These are phyloP conservation scores for Primulina eburnea DNA, from an alignment of 257 asterid genomes.

Conservation along the genomic window DNA sequence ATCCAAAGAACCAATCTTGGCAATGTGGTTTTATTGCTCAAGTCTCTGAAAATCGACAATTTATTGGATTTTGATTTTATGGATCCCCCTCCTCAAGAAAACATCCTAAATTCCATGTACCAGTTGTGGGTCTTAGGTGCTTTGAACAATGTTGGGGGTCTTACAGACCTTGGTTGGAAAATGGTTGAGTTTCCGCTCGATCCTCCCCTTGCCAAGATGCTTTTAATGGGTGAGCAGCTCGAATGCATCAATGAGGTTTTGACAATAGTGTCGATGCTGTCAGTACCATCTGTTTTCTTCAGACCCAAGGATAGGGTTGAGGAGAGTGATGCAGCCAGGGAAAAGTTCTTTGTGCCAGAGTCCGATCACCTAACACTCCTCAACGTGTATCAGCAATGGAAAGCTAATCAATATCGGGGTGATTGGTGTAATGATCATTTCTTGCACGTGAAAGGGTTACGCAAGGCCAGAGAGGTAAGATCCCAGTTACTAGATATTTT, in stretches of 20 bases:
- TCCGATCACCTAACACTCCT: conserved; percentile 88
- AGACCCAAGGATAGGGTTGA: conserved; percentile 93
- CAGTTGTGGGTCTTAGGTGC: conserved; percentile 98
- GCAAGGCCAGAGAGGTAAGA: conserved; percentile 89
- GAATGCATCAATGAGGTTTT: conserved; percentile 79
- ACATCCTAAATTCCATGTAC: conserved; percentile 89
- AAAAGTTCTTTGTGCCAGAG: conserved; percentile 89
- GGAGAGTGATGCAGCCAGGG: conserved; percentile 96
- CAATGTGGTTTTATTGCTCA: conserved; percentile 85
- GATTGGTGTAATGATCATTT: conserved; percentile 97
- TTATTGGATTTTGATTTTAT: conserved; percentile 84
- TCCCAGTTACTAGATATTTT: conserved; percentile 81
- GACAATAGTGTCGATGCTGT: conserved; percentile 93
- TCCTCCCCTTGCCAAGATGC: conserved; percentile 98
- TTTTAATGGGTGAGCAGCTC: conserved; percentile 76
- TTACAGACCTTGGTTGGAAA: conserved; percentile 87
- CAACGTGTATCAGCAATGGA: conserved; percentile 88
- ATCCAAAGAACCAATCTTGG: conserved; percentile 96
- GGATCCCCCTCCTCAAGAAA: conserved; percentile 99
- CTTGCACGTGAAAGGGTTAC: conserved; percentile 81
- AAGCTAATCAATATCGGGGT: conserved; percentile 72
- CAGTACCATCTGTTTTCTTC: conserved; percentile 91
- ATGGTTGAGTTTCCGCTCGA: conserved; percentile 99
- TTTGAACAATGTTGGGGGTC: conserved; percentile 73
- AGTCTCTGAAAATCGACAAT: conserved; percentile 76